Evolutionary conservation across 768 basidiomycete genomes (phyloP).

Genomic region (Trametes cinnabarina): DNA sequence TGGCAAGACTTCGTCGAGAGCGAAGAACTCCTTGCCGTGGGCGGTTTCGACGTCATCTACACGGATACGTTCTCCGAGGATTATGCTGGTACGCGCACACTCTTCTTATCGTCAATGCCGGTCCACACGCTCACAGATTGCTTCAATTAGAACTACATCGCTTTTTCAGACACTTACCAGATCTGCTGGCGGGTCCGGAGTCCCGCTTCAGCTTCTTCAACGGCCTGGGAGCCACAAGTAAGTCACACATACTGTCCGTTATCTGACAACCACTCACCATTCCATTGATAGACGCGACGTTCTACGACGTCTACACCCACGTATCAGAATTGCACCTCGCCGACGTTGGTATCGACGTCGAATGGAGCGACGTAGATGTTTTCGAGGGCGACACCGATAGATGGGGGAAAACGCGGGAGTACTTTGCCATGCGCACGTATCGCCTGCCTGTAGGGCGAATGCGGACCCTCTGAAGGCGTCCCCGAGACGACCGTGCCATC

Average conservation of each 20-base stretch:
- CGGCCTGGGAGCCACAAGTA: conserved; percentile 92
- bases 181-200: conserved; percentile 69
- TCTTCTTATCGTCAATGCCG: background rate
- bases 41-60: conserved; percentile 86
- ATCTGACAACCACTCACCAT: background rate
- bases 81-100: conserved; percentile 50
- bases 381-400: conserved; percentile 52
- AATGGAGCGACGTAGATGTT: conserved; percentile 83
- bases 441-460: conserved; percentile 54
- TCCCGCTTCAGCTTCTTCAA: conserved; percentile 96
- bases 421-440: conserved; percentile 77
- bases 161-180: conserved; percentile 81
- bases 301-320: conserved; percentile 89
- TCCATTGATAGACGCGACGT: conserved; percentile 60
- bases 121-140: background rate
- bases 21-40: conserved; percentile 55
- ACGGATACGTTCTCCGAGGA: conserved; percentile 93
- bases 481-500: background rate
- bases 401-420: conserved; percentile 76
- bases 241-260: conserved; percentile 25
- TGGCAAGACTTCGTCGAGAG: conserved; percentile 87
- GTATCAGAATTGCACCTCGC: conserved; percentile 82
- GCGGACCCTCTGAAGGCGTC: conserved; percentile 18
- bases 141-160: conserved; percentile 54
- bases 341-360: conserved; percentile 74